Evolutionary conservation across 805 yeast species (phyloP), one percentile per base, ranked within the genome.

Genomic region (Wickerhamiella siamensis): DNA sequence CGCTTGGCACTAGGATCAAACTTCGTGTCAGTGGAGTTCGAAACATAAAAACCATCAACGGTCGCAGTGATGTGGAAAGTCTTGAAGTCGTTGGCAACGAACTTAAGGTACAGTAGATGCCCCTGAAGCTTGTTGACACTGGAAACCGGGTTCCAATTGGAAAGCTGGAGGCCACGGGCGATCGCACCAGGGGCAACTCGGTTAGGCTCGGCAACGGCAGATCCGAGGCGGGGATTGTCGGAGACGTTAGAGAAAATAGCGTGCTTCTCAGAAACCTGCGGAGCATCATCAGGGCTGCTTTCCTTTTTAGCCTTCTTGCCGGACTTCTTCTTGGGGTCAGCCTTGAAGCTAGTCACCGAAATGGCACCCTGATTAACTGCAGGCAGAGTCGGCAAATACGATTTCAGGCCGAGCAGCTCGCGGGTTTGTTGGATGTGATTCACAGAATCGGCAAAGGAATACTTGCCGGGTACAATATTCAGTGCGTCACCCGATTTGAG

Each of bases 71-170:
- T 72, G 52, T 83, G 80, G 59, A 70, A 73, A 22, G 72, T 71
- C 56, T 83, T 93, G 51, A 79, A 79, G 61, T 91, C 97, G 49
- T 82, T 65, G 37, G 95, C 82, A 52, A 75, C 78, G 33, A 76
- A 67, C 43, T 73, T 73, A 53, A 91, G 65, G 60, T 88, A 88
- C 44, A 80, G 65, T 51, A 87, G 66, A 55, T 87, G 94, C 20
- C 97, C 97, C 56, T 70, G 71, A 37, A 69, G 49, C 51, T 65
- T 71, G 56, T 71, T 74, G 40, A 66, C 62, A 15, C 78, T 65
- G 24, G 88, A 79, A 12, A 84, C 84, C 3, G 96, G 95, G 49
- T 82, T 78, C 91, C 95, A 88, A 41, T 74, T 72, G 12, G 95
- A 82, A 39, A 84, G 58, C 41, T 68, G 72, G 46, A 91, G 62